phyloP scores from a whole-genome alignment of 495 filamentous ascomycete genomes.

The Neurospora cerealis region DNA sequence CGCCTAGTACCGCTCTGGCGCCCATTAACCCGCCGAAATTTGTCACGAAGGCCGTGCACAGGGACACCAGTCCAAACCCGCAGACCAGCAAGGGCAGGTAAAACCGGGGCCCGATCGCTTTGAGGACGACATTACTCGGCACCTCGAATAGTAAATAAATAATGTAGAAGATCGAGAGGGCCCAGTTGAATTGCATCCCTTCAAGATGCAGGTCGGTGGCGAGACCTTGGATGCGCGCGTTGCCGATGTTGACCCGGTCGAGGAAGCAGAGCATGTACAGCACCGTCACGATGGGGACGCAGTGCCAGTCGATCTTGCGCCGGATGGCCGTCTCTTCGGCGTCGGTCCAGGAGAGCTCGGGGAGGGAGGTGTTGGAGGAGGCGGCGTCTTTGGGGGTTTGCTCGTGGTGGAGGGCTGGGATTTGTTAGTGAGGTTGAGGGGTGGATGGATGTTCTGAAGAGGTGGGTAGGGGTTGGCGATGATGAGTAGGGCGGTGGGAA shows the following conservation, averaged over 20 bases:
- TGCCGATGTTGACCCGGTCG: conserved; percentile 53
- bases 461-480: not conserved
- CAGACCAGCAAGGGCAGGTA: conserved; percentile 54
- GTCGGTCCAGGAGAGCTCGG: conserved; percentile 33
- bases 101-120: conserved; percentile 46
- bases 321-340: conserved; percentile 41
- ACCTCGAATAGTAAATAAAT: conserved; percentile 57
- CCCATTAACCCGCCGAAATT: conserved; percentile 33
- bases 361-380: conserved; percentile 8
- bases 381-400: not conserved
- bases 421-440: not conserved
- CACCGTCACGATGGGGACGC: conserved; percentile 42
- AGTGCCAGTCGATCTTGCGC: conserved; percentile 41
- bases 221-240: conserved; percentile 54
- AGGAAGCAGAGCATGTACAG: conserved; percentile 40
- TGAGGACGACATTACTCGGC: conserved; percentile 55
- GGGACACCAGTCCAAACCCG: conserved; percentile 35
- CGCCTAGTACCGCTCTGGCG: conserved; percentile 31
- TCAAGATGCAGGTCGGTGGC: conserved; percentile 40
- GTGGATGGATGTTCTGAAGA: not conserved
- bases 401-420: not conserved
- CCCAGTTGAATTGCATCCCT: conserved; percentile 46
- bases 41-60: conserved; percentile 36
- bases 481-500: not conserved
- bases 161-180: conserved; percentile 55